Evolutionary conservation across 768 basidiomycete species (phyloP).

Genomic region (Rubroboletus pulcherrimus): DNA sequence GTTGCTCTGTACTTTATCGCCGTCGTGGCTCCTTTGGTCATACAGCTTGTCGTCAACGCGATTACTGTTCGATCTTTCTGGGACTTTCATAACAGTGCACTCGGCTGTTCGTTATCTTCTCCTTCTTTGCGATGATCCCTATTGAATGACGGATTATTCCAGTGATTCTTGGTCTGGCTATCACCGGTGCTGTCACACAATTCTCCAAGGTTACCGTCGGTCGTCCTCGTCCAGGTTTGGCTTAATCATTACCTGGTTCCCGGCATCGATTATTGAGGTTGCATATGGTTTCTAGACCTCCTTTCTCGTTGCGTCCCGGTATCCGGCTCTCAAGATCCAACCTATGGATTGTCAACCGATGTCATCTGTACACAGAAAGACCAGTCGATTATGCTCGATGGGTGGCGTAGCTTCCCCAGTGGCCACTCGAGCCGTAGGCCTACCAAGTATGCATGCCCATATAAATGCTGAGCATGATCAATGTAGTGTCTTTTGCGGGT

Average conservation of each 20-base stretch:
- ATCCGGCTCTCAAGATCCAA: slow-evolving; percentile 58
- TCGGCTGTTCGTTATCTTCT: slow-evolving; percentile 37
- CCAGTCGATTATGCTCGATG: slow-evolving; percentile 59
- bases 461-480: slow-evolving; percentile 1
- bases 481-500: slow-evolving; percentile 85
- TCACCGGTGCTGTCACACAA: slow-evolving; percentile 82
- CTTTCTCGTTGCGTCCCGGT: slow-evolving; percentile 58
- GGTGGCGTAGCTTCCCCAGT: slow-evolving; percentile 89
- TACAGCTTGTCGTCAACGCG: slow-evolving; percentile 67
- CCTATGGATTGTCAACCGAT: slow-evolving; percentile 69
- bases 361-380: slow-evolving; percentile 78
- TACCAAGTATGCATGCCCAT: background rate
- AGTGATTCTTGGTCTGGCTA: slow-evolving; percentile 71
- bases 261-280: background rate
- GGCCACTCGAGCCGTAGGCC: slow-evolving; percentile 83
- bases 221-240: slow-evolving; percentile 77
- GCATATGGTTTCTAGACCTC: slow-evolving; percentile 18
- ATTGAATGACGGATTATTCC: slow-evolving; percentile 6
- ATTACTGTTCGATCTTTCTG: slow-evolving; percentile 79
- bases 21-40: slow-evolving; percentile 60
- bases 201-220: slow-evolving; percentile 85
- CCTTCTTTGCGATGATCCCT: slow-evolving; percentile 27
- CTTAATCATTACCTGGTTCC: background rate
- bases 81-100: slow-evolving; percentile 74
- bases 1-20: slow-evolving; percentile 51